Base-by-base conservation (phyloP, 768 basidiomycete genomes). In the Leccinum subgranulosum region DNA sequence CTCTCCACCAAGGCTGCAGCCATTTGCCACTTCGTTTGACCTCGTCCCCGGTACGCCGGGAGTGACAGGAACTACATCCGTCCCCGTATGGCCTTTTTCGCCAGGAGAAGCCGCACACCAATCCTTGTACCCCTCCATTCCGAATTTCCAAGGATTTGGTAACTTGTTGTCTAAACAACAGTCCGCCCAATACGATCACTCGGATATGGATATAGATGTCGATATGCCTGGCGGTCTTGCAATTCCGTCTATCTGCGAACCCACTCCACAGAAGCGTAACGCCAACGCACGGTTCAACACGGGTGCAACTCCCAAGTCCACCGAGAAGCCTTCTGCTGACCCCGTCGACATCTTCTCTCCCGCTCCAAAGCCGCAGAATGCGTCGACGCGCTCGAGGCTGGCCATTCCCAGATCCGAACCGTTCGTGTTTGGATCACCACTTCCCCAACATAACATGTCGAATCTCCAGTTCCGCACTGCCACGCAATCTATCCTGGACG, bases 341-440 rank as follows among this genome's bases (percentile, higher is more conserved):
- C 66, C 70, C 8, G 15, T 65, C 14, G 79, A 79, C 54, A 66
- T 80, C 33, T 79, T 80, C 62, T 78, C 78, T 6, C 78, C 77
- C 25, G 68, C 64, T 5, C 74, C 65, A 27, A 71, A 65, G 45
- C 60, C 57, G 19, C 61, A 46, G 49, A 54, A 58, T 15, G 51
- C 54, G 7, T 62, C 68, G 4, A 34, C 55, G 25, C 63, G 66
- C 36, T 65, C 73, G 10, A 71, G 59, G 39, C 64, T 64, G 17
- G 57, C 19, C 11, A 46, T 71, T 49, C 50, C 68, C 29, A 55
- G 58, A 45, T 68, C 69, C 2, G 70, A 80, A 23, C 83, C 85
- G 0, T 93, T 92, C 74, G 67, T 90, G 21, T 93, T 93, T 64
- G 90, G 90, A 25, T 92, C 90, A 0, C 86, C 89, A 0, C 78